Base-by-base conservation (phyloP, 768 basidiomycete species). In the Lactifluus piperatus region DNA sequence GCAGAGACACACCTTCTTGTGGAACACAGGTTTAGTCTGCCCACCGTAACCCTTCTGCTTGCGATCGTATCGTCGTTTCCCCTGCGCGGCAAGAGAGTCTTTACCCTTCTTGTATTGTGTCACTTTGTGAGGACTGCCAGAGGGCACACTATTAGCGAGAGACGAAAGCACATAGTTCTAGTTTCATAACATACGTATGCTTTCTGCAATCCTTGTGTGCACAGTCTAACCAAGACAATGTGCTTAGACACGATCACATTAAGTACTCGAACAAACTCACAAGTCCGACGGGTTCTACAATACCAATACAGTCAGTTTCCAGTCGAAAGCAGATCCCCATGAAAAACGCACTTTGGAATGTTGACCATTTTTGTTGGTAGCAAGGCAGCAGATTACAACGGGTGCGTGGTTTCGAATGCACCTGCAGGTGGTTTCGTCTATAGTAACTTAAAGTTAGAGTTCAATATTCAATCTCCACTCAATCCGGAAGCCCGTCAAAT, bases 71-170 rank as follows among this genome's bases (percentile, higher is more conserved):
- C n/a, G n/a, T n/a, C n/a, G n/a, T 86, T 99, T 99, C 79, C 97
- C 97, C 79, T 99, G 95, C 53, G 91, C 97, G 73, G 91, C 90
- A 64, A 94, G 77, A 60, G 97, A 98, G 73, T 93, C 95, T 79
- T 99, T 99, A 73, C 97, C 97, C 83, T 92, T 97, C 87, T 99
- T 99, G 84, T 98, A 99, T 75, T 99, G 95, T 60, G 95, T 98
- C 70, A 99, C 95, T 77, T 99, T 99, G 80, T 98, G 95, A 59
- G 94, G 94, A 64, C 91, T 94, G 56, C 51, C 58, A 68, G 45
- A 57, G 34, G 29, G 54, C 32, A 43, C 52, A 60, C 56, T 50
- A 44, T 53, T 58, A 57, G 45, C 13, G 26, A 8, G n/a, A 20
- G 11, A 18, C 16, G 1, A 43, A 22, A 54, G 24, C 1, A 34